These are phyloP conservation scores for Hyparrhenia diplandra DNA, from an alignment of 176 grass and related monocot genomes.

Conservation along the genomic window DNA sequence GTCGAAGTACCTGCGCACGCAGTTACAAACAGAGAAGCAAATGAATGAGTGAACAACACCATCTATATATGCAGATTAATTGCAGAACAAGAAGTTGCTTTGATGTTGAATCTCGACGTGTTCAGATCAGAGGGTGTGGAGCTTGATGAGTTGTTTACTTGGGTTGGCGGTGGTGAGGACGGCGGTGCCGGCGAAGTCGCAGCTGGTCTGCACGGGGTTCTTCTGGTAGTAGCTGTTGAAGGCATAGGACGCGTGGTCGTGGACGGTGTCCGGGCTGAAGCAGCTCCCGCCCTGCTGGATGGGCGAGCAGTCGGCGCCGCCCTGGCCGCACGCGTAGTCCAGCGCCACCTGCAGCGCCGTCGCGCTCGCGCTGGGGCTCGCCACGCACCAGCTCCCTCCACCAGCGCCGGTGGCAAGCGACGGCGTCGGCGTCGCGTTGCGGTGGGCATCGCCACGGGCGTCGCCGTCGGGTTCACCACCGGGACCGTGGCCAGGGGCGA, in stretches of 20 bases:
- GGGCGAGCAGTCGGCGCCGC: conserved; percentile 57
- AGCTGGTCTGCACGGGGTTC: conserved; percentile 54
- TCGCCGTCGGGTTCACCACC: conserved; percentile 40
- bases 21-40: not conserved
- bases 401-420: conserved; percentile 25
- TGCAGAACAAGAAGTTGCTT: not conserved
- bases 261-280: conserved; percentile 62
- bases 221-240: conserved; percentile 97
- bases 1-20: conserved; percentile 37
- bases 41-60: no score
- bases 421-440: conserved; percentile 31
- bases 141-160: conserved; percentile 52
- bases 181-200: conserved; percentile 80
- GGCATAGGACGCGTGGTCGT: conserved; percentile 70
- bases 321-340: conserved; percentile 71
- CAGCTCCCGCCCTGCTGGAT: conserved; percentile 73
- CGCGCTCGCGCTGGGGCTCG: conserved; percentile 45
- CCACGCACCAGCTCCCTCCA: conserved; percentile 78
- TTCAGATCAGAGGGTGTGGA: not conserved
- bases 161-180: conserved; percentile 49
- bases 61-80: not conserved
- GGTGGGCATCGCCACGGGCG: conserved; percentile 27
- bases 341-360: conserved; percentile 71
- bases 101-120: not conserved
- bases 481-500: conserved; percentile 55